A percentile compares a stretch with the other conserved stretches of the same genome.
phyloP scores from a whole-genome alignment of 768 basidiomycete genomes.

The Dioszegia crocea region DNA sequence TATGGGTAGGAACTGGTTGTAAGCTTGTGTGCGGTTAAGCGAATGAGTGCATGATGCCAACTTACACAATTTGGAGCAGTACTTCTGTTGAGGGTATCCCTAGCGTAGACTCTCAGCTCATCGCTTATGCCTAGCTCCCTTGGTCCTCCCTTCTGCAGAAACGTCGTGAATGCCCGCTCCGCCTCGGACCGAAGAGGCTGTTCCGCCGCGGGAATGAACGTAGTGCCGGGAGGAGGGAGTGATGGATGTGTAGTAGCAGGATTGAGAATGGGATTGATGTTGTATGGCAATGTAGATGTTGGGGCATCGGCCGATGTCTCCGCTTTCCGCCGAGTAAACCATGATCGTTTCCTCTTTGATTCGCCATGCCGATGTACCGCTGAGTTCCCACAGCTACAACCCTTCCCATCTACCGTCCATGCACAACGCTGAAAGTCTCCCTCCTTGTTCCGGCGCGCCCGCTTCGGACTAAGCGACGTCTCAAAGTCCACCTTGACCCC shows the following conservation, averaged over 20 bases:
- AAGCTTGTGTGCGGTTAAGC: not conserved
- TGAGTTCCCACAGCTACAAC: conserved; percentile 7
- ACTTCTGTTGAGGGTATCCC: conserved; percentile 27
- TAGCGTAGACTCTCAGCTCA: conserved; percentile 32
- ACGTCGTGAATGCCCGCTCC: conserved; percentile 38
- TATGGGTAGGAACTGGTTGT: conserved; percentile 33
- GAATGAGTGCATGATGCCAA: not conserved
- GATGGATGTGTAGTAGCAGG: conserved; percentile 9
- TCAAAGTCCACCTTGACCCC: conserved; percentile 2
- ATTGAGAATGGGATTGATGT: not conserved
- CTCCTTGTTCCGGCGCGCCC: not conserved
- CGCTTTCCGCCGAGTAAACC: not conserved
- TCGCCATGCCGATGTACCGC: not conserved
- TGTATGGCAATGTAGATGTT: not conserved
- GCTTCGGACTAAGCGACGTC: not conserved
- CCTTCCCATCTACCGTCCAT: conserved; percentile 6
- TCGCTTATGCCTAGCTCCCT: conserved; percentile 40
- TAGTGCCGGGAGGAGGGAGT: conserved; percentile 28
- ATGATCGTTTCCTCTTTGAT: not conserved
- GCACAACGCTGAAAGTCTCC: conserved; percentile 8
- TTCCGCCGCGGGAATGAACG: conserved; percentile 15
- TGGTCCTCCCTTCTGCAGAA: conserved; percentile 30
- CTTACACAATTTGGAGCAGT: conserved; percentile 42
- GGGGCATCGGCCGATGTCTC: not conserved
- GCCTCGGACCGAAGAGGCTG: conserved; percentile 44